Base-by-base conservation (phyloP, 192 early-diverging fungal species). In the Linnemannia exigua region DNA sequence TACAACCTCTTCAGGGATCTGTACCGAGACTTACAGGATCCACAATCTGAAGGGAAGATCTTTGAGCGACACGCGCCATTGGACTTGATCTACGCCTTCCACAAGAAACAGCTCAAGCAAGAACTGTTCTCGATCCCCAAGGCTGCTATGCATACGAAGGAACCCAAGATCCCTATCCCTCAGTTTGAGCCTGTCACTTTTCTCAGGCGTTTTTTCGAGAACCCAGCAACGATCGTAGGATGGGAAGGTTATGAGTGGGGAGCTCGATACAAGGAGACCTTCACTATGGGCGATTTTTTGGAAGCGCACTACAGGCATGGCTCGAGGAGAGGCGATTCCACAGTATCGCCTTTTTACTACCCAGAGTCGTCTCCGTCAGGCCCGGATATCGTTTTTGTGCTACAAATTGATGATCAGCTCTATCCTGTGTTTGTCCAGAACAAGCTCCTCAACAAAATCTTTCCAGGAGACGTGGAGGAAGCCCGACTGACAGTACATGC, bases 121-220 rank as follows among this genome's bases (percentile, higher is more conserved):
- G 76, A 79, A 63, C 38, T 84, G 67, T 79, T 84, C 72, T 84
- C 72, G 72, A 75, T 84, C 67, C 82, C 76, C 51, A 84, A 84
- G 51, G 61, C 82, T 15, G 76, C 76, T 46, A 17, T 41, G n/a
- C 76, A 84, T 61, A 70, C 16, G 28, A 74, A n/a, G n/a, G n/a
- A n/a, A n/a, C n/a, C n/a, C n/a, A n/a, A n/a, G n/a, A n/a, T n/a
- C 19, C 72, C 72, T 71, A 74, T 84, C 72, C 76, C 76, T 4
- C 25, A 52, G 8, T 84, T 79, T 79, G 82, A 84, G 58, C 76
- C 76, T 78, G 72, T 84, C 72, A 75, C 76, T 33, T 84, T 84
- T 54, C 82, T 67, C 20, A 79, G 41, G 67, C 76, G 25, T 75
- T 74, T 84, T 9, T 84, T 79, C 51, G 22, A 74, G 76, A 52